Base-by-base conservation (phyloP, 139 green algal genomes). In the Chlamydomonas sphaeroides region DNA sequence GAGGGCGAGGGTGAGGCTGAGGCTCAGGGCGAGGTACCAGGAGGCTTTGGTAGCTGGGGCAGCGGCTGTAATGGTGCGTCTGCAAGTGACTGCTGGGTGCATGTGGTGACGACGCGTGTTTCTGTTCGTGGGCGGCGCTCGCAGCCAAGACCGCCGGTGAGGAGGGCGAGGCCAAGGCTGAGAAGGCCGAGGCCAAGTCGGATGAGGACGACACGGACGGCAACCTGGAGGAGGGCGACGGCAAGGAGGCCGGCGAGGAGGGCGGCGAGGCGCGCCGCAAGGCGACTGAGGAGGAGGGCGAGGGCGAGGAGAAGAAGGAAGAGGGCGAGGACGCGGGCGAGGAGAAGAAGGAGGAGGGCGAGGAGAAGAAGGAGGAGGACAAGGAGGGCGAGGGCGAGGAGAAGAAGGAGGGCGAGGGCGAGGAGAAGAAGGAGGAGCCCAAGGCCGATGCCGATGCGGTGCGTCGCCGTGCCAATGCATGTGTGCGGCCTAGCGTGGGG, bases 221-320 rank as follows among this genome's bases (percentile, higher is more conserved):
- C 33, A 48, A 63, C 32, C 87, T 79, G 56, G 68, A 36, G 30
- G 70, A 67, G 20, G 84, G 85, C 15, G 69, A 78, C 7, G 80
- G 36, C 26, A 67, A 84, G 51, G 65, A 79, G 25, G 57, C 25
- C 49, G 80, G 84, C 35, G 67, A 84, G 70, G 68, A 88, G 18
- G 62, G 82, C 42, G 78, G 56, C 49, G 86, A 79, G 57, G 78
- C 88, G 63, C 63, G 73, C 15, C 76, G 78, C 38, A 65, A 66
- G 14, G 49, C 49, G 25, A 68, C 48, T 15, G 76, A 48, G 3
- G 53, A 42, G 14, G 49, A 69, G 32, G 73, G 38, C 15, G 69
- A 48, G 3, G 53, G 42, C 33, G 78, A 71, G 23, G 45, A 62
- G 32, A 26, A 28, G 35, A 66, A 80, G 65, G 49, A 73, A 33